Evolutionary conservation across 2,329 filamentous ascomycete species (phyloP).

Genomic region (Metarhizium guizhouense): DNA sequence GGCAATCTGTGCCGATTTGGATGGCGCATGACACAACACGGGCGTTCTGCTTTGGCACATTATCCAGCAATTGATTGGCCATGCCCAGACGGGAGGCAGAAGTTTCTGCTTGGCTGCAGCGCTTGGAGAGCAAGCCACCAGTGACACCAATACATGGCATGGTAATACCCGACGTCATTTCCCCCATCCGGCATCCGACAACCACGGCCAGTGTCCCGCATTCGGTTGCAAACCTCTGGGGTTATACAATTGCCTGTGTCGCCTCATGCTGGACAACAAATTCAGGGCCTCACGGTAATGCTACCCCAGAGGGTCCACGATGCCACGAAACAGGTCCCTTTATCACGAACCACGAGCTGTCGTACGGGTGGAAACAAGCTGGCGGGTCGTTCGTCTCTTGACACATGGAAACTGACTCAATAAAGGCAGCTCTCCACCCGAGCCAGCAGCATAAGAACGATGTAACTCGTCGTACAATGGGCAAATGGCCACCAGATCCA

Average conservation of each 20-base stretch:
- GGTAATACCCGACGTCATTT: slow-evolving; percentile 4
- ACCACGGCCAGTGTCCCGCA: not conserved
- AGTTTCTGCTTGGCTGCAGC: not conserved
- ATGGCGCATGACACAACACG: not conserved
- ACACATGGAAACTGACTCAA: slow-evolving; percentile 13
- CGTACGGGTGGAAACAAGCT: not conserved
- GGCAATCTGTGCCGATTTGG: slow-evolving; percentile 4
- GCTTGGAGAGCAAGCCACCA: not conserved
- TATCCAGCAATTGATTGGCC: not conserved
- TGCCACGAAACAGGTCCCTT: not conserved
- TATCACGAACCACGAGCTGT: not conserved
- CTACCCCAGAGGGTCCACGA: not conserved
- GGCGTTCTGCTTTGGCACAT: not conserved
- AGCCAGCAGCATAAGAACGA: not conserved
- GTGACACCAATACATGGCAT: not conserved
- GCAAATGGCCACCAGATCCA: not conserved
- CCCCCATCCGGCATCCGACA: slow-evolving; percentile 2
- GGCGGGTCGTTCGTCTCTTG: slow-evolving; percentile 4
- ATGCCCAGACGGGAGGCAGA: not conserved
- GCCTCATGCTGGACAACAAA: too few relatives aligned
- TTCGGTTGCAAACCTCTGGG: too few relatives aligned
- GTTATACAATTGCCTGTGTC: too few relatives aligned
- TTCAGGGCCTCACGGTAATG: too few relatives aligned
- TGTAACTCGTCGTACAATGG: not conserved
- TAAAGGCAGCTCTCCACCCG: not conserved